These are phyloP conservation scores for Cladosporium sphaerospermum DNA, from an alignment of 2,329 filamentous ascomycete species.

Conservation along the genomic window DNA sequence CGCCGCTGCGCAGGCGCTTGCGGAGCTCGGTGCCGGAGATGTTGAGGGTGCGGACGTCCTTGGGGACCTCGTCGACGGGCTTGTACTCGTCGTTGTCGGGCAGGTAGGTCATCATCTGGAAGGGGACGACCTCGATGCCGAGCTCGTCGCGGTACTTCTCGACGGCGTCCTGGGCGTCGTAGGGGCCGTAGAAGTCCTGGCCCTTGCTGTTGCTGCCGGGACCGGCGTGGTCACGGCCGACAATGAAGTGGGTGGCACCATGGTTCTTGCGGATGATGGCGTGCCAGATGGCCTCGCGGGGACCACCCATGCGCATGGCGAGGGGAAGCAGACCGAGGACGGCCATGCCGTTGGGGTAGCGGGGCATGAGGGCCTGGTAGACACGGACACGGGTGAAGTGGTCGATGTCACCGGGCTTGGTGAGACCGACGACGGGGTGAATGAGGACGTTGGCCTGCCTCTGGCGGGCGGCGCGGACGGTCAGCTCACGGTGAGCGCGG, in stretches of 20 bases:
- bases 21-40: slow-evolving; percentile 70
- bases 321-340: slow-evolving; percentile 89
- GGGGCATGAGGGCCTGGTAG: slow-evolving; percentile 91
- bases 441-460: slow-evolving; percentile 98
- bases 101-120: slow-evolving; percentile 99
- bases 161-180: slow-evolving; percentile 92
- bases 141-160: slow-evolving; percentile 96
- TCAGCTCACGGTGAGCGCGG: slow-evolving; percentile 94
- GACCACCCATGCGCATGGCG: slow-evolving; percentile 98
- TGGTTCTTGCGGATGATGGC: slow-evolving; percentile 99
- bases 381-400: slow-evolving; percentile 99
- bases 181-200: slow-evolving; percentile 94
- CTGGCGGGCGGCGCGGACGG: slow-evolving; percentile 88
- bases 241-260: slow-evolving; percentile 97
- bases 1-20: slow-evolving; percentile 79
- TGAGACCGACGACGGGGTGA: slow-evolving; percentile 95
- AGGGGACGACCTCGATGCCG: slow-evolving; percentile 96
- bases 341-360: slow-evolving; percentile 99
- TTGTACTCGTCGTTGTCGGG: slow-evolving; percentile 95
- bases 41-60: slow-evolving; percentile 68
- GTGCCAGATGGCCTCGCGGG: slow-evolving; percentile 98
- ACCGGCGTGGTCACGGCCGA: slow-evolving; percentile 95
- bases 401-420: slow-evolving; percentile 98
- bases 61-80: slow-evolving; percentile 81
- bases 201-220: slow-evolving; percentile 98